phyloP scores from a whole-genome alignment of 306 rosid genomes.

The Rosa persica region DNA sequence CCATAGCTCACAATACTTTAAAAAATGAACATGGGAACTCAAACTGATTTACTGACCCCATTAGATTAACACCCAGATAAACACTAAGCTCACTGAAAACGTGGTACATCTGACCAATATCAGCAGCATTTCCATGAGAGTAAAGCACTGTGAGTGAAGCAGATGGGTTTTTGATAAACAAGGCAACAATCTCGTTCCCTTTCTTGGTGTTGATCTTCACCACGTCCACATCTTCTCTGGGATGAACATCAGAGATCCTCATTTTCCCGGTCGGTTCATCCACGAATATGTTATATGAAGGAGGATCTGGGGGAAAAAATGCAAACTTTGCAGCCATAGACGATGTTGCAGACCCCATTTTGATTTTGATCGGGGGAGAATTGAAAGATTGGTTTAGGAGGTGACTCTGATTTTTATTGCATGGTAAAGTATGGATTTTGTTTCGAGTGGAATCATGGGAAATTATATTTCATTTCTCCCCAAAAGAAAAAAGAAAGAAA shows the following conservation, averaged over 20 bases:
- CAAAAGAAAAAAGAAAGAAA: background rate
- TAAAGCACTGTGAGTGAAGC: constrained; percentile 62
- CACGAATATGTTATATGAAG: constrained; percentile 31
- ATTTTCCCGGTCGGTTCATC: constrained; percentile 45
- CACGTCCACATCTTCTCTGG: constrained; percentile 61
- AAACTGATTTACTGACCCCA: constrained; percentile 49
- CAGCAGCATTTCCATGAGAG: constrained; percentile 82
- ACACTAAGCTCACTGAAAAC: constrained; percentile 58
- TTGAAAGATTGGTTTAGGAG: background rate
- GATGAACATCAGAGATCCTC: constrained; percentile 48
- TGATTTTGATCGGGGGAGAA: background rate
- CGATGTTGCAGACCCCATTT: constrained; percentile 72
- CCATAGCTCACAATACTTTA: background rate
- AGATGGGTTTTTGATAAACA: constrained; percentile 53
- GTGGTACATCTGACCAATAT: constrained; percentile 67
- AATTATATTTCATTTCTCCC: constrained; percentile 9
- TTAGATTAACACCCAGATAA: constrained; percentile 64
- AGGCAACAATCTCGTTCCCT: constrained; percentile 60
- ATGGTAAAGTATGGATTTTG: constrained; percentile 23
- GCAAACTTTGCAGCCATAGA: constrained; percentile 73
- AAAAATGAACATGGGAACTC: background rate
- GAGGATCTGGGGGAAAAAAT: constrained; percentile 67
- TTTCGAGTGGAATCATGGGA: constrained; percentile 13
- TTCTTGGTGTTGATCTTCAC: constrained; percentile 50
- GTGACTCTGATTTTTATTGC: constrained; percentile 17